Percentiles rank a stretch among this genome's conserved stretches.
These are phyloP conservation scores for Termitomyces sp. DNA, from an alignment of 768 basidiomycete genomes.

Conservation along the genomic window DNA sequence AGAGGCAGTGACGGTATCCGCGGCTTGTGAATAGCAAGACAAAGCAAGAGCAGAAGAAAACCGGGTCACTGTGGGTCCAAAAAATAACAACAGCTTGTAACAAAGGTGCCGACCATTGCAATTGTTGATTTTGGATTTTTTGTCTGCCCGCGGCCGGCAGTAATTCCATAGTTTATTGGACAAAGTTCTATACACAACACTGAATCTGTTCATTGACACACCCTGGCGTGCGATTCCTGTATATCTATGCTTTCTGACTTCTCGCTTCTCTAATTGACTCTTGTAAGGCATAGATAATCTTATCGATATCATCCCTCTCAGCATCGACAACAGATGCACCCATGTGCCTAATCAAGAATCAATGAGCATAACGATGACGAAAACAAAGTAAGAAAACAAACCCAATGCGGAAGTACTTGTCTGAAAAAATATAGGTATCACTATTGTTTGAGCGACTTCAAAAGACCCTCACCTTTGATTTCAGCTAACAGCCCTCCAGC, in stretches of 20 bases:
- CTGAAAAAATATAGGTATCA: constrained; percentile 29
- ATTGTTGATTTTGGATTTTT: background rate
- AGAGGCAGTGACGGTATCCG: background rate
- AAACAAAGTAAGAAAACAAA: constrained; percentile 25
- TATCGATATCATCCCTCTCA: constrained; percentile 72
- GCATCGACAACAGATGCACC: constrained; percentile 76
- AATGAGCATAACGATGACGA: constrained; percentile 1
- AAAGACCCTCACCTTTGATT: constrained; percentile 62
- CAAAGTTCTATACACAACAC: background rate
- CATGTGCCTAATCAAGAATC: constrained; percentile 67
- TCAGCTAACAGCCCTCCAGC: constrained; percentile 86
- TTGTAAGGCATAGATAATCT: constrained; percentile 61
- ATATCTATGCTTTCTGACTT: constrained; percentile 24
- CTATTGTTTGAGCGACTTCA: background rate
- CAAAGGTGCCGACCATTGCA: background rate
- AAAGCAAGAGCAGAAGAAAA: background rate
- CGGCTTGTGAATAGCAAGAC: background rate
- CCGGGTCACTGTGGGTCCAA: background rate
- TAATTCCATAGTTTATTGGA: background rate
- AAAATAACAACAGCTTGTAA: background rate
- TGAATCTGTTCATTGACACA: background rate
- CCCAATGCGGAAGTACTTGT: constrained; percentile 92
- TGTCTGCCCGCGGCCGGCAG: background rate
- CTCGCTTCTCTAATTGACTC: constrained; percentile 48
- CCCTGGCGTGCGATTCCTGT: background rate